Percentiles rank a stretch among this genome's conserved stretches.
These are phyloP conservation scores for Silene vulgaris DNA, from an alignment of 179 eudicot genomes.

Conservation along the genomic window DNA sequence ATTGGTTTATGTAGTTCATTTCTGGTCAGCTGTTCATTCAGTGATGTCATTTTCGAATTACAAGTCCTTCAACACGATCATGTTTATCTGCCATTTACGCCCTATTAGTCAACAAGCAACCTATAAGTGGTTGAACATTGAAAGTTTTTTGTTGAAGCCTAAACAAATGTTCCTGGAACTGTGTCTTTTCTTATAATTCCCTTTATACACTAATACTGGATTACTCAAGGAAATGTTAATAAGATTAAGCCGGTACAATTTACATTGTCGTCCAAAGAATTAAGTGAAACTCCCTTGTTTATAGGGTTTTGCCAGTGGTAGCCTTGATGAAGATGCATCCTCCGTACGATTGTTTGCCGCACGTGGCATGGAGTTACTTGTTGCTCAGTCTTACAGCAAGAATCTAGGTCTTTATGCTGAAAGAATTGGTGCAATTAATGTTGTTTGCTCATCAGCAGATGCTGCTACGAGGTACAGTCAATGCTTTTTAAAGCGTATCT, in stretches of 20 bases:
- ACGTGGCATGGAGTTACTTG: constrained; percentile 83
- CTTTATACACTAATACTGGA: background rate
- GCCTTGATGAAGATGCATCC: constrained; percentile 93
- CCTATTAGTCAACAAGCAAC: no score
- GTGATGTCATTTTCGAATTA: no score
- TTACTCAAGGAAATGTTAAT: background rate
- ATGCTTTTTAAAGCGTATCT: background rate
- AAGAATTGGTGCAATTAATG: constrained; percentile 91
- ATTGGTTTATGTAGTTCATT: constrained; percentile 6
- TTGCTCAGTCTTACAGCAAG: constrained; percentile 97
- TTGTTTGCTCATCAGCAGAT: constrained; percentile 80
- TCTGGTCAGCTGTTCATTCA: background rate
- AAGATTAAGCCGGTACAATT: background rate
- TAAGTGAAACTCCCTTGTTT: background rate
- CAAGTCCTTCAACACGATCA: background rate
- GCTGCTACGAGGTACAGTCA: constrained; percentile 55
- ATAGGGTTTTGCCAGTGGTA: constrained; percentile 98
- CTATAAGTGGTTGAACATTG: background rate
- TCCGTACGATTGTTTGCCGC: constrained; percentile 87
- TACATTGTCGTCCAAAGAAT: background rate
- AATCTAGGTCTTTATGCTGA: constrained; percentile 94
- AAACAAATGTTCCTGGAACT: no score
- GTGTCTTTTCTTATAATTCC: background rate
- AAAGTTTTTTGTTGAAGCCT: background rate
- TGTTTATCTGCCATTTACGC: constrained; percentile 1